These are phyloP conservation scores for Zangia roseola DNA, from an alignment of 768 basidiomycete genomes.

Conservation along the genomic window DNA sequence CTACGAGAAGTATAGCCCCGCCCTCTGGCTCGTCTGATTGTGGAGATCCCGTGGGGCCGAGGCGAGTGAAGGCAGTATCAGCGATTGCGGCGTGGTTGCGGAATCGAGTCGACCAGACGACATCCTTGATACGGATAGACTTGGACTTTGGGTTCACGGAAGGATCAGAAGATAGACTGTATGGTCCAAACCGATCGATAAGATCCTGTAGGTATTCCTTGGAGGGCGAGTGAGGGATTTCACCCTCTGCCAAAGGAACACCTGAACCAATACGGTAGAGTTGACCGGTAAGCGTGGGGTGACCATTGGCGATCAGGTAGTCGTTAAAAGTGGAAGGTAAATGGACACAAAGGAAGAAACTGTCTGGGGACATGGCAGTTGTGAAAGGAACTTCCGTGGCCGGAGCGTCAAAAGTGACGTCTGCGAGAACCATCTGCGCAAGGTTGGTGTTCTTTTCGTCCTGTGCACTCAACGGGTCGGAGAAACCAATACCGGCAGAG, in stretches of 20 bases:
- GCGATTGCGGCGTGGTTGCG: constrained; percentile 46
- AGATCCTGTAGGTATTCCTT: constrained; percentile 45
- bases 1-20: constrained; percentile 31
- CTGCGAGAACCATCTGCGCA: constrained; percentile 30
- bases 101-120: constrained; percentile 49
- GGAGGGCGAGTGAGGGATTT: constrained; percentile 38
- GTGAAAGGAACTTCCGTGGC: not conserved
- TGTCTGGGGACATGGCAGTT: constrained; percentile 1
- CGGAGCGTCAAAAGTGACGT: constrained; percentile 14
- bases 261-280: constrained; percentile 44
- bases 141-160: constrained; percentile 32
- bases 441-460: constrained; percentile 28
- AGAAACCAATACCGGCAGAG: constrained; percentile 41
- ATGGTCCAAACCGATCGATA: constrained; percentile 41
- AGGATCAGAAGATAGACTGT: constrained; percentile 35
- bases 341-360: constrained; percentile 14
- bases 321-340: constrained; percentile 18
- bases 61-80: constrained; percentile 37
- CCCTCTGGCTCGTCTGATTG: constrained; percentile 12
- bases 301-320: constrained; percentile 16
- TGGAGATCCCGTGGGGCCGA: constrained; percentile 11
- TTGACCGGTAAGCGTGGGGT: not conserved
- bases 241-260: constrained; percentile 36
- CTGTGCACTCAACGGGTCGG: constrained; percentile 39
- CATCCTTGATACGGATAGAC: constrained; percentile 36